Evolutionary conservation across 2,329 filamentous ascomycete species (phyloP).

Genomic region (Septoria petroselini): DNA sequence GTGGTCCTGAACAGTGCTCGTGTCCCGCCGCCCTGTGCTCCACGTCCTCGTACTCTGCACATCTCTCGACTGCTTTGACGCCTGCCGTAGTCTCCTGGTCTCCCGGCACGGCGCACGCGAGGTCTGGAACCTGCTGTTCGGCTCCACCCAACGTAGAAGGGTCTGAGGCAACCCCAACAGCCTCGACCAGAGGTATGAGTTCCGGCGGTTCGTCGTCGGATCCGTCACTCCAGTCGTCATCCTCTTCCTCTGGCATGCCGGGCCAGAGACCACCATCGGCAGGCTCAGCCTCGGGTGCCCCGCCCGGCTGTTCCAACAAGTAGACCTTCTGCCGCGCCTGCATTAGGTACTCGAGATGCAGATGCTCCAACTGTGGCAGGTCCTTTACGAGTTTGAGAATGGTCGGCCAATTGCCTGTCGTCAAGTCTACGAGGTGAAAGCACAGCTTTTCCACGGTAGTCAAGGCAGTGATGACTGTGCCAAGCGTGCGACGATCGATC

Average conservation of each 20-base stretch:
- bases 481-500: slow-evolving; percentile 17
- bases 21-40: slow-evolving; percentile 6
- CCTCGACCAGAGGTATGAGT: slow-evolving; percentile 10
- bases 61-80: not conserved
- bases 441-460: slow-evolving; percentile 13
- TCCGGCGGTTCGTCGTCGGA: slow-evolving; percentile 3
- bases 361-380: slow-evolving; percentile 27
- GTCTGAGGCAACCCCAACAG: not conserved
- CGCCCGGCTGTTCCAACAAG: slow-evolving; percentile 29
- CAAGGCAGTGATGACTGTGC: slow-evolving; percentile 14
- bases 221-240: slow-evolving; percentile 17
- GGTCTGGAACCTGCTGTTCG: too few relatives aligned
- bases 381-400: slow-evolving; percentile 28
- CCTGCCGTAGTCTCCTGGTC: not conserved
- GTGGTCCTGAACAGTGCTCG: slow-evolving; percentile 8
- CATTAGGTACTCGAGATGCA: slow-evolving; percentile 31
- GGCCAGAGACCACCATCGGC: not conserved
- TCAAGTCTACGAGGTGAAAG: slow-evolving; percentile 23
- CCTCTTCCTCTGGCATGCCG: too few relatives aligned
- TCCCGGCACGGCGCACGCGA: not conserved
- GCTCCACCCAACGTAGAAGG: too few relatives aligned
- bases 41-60: slow-evolving; percentile 10
- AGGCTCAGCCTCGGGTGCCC: too few relatives aligned
- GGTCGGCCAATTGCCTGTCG: slow-evolving; percentile 27
- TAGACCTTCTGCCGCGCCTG: slow-evolving; percentile 27